phyloP scores from a whole-genome alignment of 768 basidiomycete genomes.

The Rhizopogon salebrosus region DNA sequence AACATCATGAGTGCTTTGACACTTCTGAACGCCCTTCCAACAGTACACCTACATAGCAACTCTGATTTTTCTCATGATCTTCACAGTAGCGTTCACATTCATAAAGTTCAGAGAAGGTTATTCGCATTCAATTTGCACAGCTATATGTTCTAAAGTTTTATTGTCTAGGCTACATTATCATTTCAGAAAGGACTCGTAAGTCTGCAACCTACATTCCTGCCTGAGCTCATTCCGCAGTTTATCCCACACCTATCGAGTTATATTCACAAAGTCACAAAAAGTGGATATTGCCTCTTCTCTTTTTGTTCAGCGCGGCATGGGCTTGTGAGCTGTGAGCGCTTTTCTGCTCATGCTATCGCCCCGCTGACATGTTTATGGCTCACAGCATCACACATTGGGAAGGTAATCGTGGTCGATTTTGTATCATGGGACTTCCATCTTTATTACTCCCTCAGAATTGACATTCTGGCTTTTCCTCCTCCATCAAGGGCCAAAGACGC shows the following conservation, averaged over 20 bases:
- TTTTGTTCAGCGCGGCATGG: slow-evolving; percentile 72
- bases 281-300: slow-evolving; percentile 66
- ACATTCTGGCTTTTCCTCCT: slow-evolving; percentile 82
- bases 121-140: neutral
- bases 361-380: slow-evolving; percentile 1
- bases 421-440: neutral
- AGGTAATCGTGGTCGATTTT: slow-evolving; percentile 35
- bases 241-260: slow-evolving; percentile 48
- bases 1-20: neutral
- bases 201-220: neutral
- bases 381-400: slow-evolving; percentile 75
- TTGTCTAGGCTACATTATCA: slow-evolving; percentile 11
- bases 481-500: slow-evolving; percentile 65
- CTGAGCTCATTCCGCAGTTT: slow-evolving; percentile 31
- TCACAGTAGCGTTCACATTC: slow-evolving; percentile 53
- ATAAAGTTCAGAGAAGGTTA: slow-evolving; percentile 74
- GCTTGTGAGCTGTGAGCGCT: slow-evolving; percentile 65
- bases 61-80: slow-evolving; percentile 60
- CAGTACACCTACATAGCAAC: slow-evolving; percentile 77
- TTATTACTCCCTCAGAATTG: slow-evolving; percentile 43
- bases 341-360: neutral
- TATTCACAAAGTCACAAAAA: slow-evolving; percentile 43
- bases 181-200: slow-evolving; percentile 10
- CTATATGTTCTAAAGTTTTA: neutral
- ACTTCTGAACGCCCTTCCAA: slow-evolving; percentile 11